These are phyloP conservation scores for Inonotus obliquus DNA, from an alignment of 1,284 basidiomycete genomes.

Conservation along the genomic window DNA sequence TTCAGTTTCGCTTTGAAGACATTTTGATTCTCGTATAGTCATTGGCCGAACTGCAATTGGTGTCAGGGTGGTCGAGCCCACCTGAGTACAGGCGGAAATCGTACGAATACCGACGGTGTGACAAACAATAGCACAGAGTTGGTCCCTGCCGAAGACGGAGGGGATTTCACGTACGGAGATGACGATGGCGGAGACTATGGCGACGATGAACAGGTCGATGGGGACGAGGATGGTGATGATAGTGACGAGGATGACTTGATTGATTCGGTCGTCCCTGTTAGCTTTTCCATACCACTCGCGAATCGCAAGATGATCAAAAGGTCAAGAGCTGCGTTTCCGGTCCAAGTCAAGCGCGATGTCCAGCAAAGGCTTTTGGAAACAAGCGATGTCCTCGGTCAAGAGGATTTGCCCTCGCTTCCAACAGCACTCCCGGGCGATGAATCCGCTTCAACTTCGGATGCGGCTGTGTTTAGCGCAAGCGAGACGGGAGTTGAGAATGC, in stretches of 20 bases:
- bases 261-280: background rate
- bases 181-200: background rate
- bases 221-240: too few species aligned
- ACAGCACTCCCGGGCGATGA: constrained; percentile 20
- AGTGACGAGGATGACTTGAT: background rate
- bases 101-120: constrained; percentile 4
- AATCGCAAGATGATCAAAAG: too few species aligned
- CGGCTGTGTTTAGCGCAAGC: background rate
- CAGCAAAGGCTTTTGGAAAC: too few species aligned
- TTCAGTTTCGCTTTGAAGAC: constrained; percentile 4
- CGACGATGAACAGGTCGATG: background rate
- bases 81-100: constrained; percentile 28
- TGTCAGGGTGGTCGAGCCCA: constrained; percentile 40
- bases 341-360: too few species aligned
- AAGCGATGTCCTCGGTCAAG: too few species aligned
- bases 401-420: too few species aligned
- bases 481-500: constrained; percentile 8
- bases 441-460: constrained; percentile 24
- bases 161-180: constrained; percentile 1
- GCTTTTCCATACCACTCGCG: background rate
- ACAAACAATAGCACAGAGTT: background rate
- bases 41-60: constrained; percentile 60
- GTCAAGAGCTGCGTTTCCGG: too few species aligned
- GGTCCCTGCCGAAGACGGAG: background rate
- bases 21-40: constrained; percentile 32